Conservation (phyloP, 164 flowering plant genomes). For the Buxus sempervirens region DNA sequence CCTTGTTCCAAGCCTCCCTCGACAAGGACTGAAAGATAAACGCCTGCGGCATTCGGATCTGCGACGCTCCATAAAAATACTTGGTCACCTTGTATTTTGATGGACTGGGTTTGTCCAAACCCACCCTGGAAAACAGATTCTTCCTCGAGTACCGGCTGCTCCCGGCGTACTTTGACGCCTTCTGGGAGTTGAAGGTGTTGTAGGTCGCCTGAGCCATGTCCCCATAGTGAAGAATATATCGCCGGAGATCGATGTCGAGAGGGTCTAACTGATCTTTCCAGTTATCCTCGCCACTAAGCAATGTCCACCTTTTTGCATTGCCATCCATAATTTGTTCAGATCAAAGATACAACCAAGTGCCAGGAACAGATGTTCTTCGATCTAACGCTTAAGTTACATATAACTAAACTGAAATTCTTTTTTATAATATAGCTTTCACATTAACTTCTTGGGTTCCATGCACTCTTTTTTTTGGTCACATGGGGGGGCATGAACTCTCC, state of each 20-base stretch:
- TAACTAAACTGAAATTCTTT: too few relatives aligned
- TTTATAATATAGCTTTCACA: too few relatives aligned
- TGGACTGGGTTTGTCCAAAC: conserved; percentile 19
- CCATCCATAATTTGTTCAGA: neutral
- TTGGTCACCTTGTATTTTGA: conserved; percentile 33
- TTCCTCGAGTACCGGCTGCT: conserved; percentile 13
- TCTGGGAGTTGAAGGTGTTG: conserved; percentile 21
- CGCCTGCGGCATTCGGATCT: conserved; percentile 12
- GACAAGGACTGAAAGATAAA: conserved; percentile 21
- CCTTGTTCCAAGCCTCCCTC: conserved; percentile 22
- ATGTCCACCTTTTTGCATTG: conserved; percentile 40
- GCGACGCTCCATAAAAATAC: conserved; percentile 26
- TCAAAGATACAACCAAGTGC: too few relatives aligned
- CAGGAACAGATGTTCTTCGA: too few relatives aligned
- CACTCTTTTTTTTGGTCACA: too few relatives aligned
- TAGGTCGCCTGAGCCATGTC: too few relatives aligned
- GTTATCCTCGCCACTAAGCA: conserved; percentile 35
- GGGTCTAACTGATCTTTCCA: conserved; percentile 53
- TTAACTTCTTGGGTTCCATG: too few relatives aligned
- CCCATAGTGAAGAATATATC: conserved; percentile 48
- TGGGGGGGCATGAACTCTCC: too few relatives aligned
- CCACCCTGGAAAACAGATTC: conserved; percentile 15
- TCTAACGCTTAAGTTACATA: too few relatives aligned
- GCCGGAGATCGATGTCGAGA: conserved; percentile 46
- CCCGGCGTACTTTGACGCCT: conserved; percentile 20